A percentile compares a stretch with the other conserved stretches of the same genome.
Evolutionary conservation across 208 protist species (phyloP).

Genomic region (Kentomonas sorsogonicus): DNA sequence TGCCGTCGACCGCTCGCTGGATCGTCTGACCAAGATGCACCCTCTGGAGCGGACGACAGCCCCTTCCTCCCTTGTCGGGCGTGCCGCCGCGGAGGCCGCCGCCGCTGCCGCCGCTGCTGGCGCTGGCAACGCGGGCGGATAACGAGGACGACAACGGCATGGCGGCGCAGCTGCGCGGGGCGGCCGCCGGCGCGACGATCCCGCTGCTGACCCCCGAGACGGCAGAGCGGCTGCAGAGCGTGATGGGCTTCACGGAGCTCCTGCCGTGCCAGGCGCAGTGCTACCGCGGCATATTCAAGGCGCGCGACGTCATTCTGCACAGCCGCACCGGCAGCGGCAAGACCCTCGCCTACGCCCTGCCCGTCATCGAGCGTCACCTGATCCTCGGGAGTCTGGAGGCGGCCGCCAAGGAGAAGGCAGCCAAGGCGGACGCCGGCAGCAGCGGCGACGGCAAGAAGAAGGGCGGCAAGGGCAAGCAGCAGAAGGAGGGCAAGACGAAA

Average conservation of each 20-base stretch:
- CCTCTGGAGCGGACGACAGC: conserved; percentile 21
- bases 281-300: conserved; percentile 81
- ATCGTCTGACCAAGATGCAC: conserved; percentile 57
- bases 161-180: conserved; percentile 7
- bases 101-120: background rate
- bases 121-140: background rate
- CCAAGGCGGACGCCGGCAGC: background rate
- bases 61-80: background rate
- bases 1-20: conserved; percentile 55
- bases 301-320: conserved; percentile 89
- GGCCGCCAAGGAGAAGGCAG: background rate
- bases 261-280: conserved; percentile 83
- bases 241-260: conserved; percentile 54
- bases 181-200: conserved; percentile 17
- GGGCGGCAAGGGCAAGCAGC: background rate
- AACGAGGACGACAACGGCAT: conserved; percentile 18
- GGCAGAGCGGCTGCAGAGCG: conserved; percentile 32
- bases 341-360: conserved; percentile 98
- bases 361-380: conserved; percentile 84
- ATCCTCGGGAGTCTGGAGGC: conserved; percentile 34
- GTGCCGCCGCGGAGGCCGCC: background rate
- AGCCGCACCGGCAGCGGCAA: conserved; percentile 95
- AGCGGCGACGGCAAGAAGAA: conserved; percentile 1
- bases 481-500: background rate
- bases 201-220: conserved; percentile 70